Conservation (phyloP, 2,329 filamentous ascomycete species). For the Bisporella sp. region DNA sequence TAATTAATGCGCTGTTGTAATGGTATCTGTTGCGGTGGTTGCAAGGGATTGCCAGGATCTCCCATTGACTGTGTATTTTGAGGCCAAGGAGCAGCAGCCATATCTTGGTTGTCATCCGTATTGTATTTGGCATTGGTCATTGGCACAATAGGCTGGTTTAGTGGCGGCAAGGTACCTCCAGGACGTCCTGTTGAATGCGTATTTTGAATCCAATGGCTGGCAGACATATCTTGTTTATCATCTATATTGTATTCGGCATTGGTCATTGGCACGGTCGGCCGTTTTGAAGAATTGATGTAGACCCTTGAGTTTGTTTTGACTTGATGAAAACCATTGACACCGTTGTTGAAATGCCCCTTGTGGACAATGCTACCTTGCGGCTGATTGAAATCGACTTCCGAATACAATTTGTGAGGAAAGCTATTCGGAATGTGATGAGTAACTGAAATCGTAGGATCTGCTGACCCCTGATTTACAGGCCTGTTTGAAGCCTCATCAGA, state of each 20-base stretch:
- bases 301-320: no score
- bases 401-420: not conserved
- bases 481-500: not conserved
- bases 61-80: not conserved
- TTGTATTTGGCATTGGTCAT: not conserved
- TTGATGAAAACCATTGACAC: not conserved
- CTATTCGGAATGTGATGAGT: not conserved
- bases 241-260: not conserved
- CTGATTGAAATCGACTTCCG: not conserved
- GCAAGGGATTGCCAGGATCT: not conserved
- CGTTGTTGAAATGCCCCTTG: not conserved
- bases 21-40: not conserved
- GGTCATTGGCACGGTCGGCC: not conserved
- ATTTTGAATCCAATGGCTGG: not conserved
- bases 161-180: not conserved
- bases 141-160: not conserved
- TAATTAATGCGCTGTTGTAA: not conserved
- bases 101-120: not conserved
- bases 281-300: not conserved
- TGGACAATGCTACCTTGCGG: not conserved
- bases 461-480: no score
- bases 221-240: not conserved
- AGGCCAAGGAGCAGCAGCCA: not conserved
- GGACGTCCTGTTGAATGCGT: not conserved
- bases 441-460: no score